Base-by-base conservation (phyloP, 2,329 filamentous ascomycete species). In the Monosporascus cannonballus region DNA sequence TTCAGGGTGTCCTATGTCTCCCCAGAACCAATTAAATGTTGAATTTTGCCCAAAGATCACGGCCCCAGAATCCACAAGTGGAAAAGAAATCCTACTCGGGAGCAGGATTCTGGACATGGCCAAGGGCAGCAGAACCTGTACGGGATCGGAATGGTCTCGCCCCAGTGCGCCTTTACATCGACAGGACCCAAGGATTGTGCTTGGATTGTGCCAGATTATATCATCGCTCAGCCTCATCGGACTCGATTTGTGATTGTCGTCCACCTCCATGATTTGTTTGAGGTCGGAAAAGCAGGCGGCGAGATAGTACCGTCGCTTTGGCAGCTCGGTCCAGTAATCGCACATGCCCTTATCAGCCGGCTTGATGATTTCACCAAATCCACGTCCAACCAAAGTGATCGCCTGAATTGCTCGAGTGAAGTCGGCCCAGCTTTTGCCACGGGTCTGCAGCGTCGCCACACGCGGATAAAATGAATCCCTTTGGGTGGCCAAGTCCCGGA, bases 391-490 rank as follows among this genome's bases (percentile, higher is more conserved):
- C 1, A 64, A 17, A 0, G 57, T 61, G 22, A 24, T 4, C 7
- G 59, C 63, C 20, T 57, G 48, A 9, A 68, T 61, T 3, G 60
- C 56, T 47, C 64, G 55, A 3, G 59, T 61, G 8, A 71, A 64
- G 47, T 69, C 65, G 18, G 67, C 54, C 69, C 67, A 71, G 1
- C 58, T 57, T 30, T 58, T 56, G 0, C 61, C 65, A 4, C 54
- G n/a, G 5, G 64, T 47, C 1, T 48, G 56, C 3, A 24, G 50
- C 1, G 51, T 51, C 3, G 62, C 58, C 3, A 63, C 61, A 15
- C 59, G 57, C 6, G 65, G 48, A 2, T 56, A 59, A 20, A 64
- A 51, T 15, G 52, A 62, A 18, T 56, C 48, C 2, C 55, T 58
- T 3, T 64, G 48, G 7, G 62, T 60, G 2, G 59, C 57, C 37